phyloP scores from a whole-genome alignment of 1,284 basidiomycete genomes.

The Neonothopanus nambi region DNA sequence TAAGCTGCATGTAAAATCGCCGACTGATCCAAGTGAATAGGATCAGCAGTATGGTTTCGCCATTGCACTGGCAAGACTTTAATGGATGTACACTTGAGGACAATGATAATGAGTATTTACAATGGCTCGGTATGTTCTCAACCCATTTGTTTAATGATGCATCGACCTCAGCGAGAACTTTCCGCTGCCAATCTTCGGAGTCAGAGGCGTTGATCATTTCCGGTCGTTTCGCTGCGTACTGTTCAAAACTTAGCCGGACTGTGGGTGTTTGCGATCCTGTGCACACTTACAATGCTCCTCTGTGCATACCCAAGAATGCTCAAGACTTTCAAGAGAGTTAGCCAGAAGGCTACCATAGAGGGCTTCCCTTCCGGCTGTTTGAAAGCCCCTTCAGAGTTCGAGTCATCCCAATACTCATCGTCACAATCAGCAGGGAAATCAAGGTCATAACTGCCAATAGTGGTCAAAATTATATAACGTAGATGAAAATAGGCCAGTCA shows the following conservation, averaged over 20 bases:
- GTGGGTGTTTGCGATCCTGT: no score
- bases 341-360: conserved; percentile 4
- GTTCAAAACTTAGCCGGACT: neutral
- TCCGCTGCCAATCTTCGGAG: no score
- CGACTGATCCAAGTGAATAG: conserved; percentile 59
- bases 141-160: conserved; percentile 60
- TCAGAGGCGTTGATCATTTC: no score
- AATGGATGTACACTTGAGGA: neutral
- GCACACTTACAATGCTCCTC: conserved; percentile 3
- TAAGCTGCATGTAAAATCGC: conserved; percentile 57
- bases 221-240: no score
- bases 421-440: conserved; percentile 15
- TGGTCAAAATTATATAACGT: neutral
- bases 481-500: neutral
- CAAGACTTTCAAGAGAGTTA: conserved; percentile 4
- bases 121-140: conserved; percentile 51
- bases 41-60: conserved; percentile 55
- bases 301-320: conserved; percentile 15
- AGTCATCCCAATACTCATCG: conserved; percentile 18
- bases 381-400: conserved; percentile 14
- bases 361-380: conserved; percentile 15
- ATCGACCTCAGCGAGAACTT: conserved; percentile 57
- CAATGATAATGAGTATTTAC: conserved; percentile 24
- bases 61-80: conserved; percentile 45
- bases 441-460: conserved; percentile 10